phyloP scores from a whole-genome alignment of 2,329 filamentous ascomycete species.

The Talaromyces sp. region DNA sequence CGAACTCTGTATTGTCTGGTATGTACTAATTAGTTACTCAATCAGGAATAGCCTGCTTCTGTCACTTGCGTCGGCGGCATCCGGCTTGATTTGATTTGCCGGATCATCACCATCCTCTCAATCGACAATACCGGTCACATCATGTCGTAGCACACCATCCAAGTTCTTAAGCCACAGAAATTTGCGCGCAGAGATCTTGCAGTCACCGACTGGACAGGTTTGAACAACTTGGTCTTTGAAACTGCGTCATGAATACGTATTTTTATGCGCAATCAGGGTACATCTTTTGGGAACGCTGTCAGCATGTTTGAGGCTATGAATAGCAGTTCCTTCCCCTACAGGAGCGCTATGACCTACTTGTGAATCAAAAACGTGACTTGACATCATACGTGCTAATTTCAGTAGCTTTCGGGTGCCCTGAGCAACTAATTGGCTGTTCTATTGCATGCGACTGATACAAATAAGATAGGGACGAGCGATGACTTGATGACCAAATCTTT shows the following conservation, averaged over 20 bases:
- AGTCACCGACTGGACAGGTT: too few relatives aligned
- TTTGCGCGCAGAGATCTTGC: not conserved
- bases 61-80: not conserved
- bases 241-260: not conserved
- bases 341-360: not conserved
- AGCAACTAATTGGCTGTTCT: not conserved
- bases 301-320: not conserved
- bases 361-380: not conserved
- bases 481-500: not conserved
- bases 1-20: not conserved
- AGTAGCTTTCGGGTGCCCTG: not conserved
- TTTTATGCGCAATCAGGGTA: too few relatives aligned
- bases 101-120: not conserved
- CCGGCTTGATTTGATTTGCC: not conserved
- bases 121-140: not conserved
- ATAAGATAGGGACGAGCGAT: not conserved
- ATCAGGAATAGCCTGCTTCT: not conserved
- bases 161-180: not conserved
- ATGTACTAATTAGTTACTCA: not conserved
- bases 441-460: not conserved
- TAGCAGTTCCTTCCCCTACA: not conserved
- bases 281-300: not conserved
- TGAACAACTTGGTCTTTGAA: not conserved
- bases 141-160: not conserved
- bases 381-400: not conserved